Evolutionary conservation across 1,139 yeast species (phyloP).

Genomic region (Lodderomyces jiufengensis): DNA sequence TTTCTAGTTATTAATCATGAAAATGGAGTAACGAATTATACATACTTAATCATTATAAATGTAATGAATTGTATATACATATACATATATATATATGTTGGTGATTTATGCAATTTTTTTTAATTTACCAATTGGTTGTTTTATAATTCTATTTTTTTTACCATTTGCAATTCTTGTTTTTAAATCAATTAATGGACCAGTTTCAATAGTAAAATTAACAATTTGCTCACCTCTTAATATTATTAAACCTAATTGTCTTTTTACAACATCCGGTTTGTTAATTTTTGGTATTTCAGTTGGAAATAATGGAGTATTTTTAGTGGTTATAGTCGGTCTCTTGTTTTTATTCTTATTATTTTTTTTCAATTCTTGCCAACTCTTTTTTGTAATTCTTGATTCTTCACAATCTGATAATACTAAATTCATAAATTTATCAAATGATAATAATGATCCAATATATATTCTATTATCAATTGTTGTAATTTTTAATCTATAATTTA

Average conservation of each 20-base stretch:
- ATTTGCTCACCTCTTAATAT: constrained; percentile 88
- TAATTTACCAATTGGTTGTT: constrained; percentile 23
- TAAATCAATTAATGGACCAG: constrained; percentile 61
- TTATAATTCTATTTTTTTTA: constrained; percentile 38
- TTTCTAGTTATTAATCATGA: too few species aligned
- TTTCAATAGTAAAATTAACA: constrained; percentile 77
- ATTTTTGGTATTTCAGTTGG: constrained; percentile 1
- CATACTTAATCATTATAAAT: too few species aligned
- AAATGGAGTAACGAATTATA: too few species aligned
- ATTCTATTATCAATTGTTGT: constrained; percentile 72
- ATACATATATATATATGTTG: too few species aligned
- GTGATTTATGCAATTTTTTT: constrained; percentile 13
- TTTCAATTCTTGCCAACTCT: constrained; percentile 42
- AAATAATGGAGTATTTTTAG: constrained; percentile 17
- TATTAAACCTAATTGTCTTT: constrained; percentile 73
- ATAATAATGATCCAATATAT: constrained; percentile 74
- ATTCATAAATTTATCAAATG: constrained; percentile 89
- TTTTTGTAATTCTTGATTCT: constrained; percentile 74
- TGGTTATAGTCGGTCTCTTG: constrained; percentile 1
- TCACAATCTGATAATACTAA: constrained; percentile 81
- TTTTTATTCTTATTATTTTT: constrained; percentile 12
- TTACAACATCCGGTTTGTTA: constrained; percentile 44
- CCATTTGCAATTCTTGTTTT: constrained; percentile 41
- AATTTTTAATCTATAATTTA: constrained; percentile 71
- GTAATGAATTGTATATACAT: too few species aligned